Evolutionary conservation across 805 yeast genomes (phyloP), one percentile per base, ranked within the genome.

Genomic region (Danielia reshetovae): DNA sequence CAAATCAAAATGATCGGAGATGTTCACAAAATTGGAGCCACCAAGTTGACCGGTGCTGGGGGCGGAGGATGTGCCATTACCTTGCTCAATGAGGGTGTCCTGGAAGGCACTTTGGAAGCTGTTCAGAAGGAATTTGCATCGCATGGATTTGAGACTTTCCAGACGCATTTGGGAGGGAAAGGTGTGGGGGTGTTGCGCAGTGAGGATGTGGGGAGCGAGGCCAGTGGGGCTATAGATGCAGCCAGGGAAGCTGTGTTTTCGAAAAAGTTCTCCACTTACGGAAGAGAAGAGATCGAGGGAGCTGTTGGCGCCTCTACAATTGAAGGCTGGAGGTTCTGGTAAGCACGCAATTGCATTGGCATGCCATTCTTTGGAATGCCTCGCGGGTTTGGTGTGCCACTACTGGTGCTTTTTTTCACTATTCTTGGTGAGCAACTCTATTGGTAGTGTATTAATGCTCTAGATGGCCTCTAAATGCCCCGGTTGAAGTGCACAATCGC

Each of bases 41-140:
- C 98, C 0, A 93, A 93, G 57, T 72, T 93, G 35, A 93, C 98
- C 0, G 98, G 98, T 27, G 98, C 98, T 0, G 98, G 98, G 23
- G 98, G 98, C 14, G 98, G 98, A 32, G 98, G 98, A 2, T 93
- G 98, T 67, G 95, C 97, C 8, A 82, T 93, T 36, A 93, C 97
- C 0, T 61, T 93, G 24, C 67, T 89, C 11, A 65, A 74, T 30
- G 77, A 73, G 26, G 67, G 63, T 2, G 60, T 57, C 1, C 47
- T 49, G 1, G 66, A 57, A 13, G 54, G 46, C 2, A 58, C 54
- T 3, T 54, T 74, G 6, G 56, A 64, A 8, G 53, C 60, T 4
- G 68, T 71, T 15, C 55, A 58, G 4, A 26, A 35, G 1, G 61
- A 59, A 37, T 70, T 74, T 31, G 54, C 54, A 2, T 42, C 49